Percentiles rank a stretch among this genome's conserved stretches.
Conservation (phyloP, 202 grass and related monocot species). For the Digitaria exilis region DNA sequence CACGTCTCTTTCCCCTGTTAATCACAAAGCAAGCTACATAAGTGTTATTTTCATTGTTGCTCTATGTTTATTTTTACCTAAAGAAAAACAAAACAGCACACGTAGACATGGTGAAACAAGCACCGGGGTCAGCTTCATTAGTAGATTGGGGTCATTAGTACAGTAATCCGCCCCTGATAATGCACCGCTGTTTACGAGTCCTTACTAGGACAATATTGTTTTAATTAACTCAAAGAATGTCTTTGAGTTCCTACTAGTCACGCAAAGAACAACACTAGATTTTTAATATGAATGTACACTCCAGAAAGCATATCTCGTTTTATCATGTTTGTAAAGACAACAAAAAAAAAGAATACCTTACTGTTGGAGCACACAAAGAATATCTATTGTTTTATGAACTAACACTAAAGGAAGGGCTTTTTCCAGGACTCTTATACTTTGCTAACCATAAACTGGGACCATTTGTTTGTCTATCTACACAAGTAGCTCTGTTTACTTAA, state of each 20-base stretch:
- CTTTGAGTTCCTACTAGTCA: neutral
- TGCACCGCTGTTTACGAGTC: no score
- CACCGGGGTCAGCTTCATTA: no score
- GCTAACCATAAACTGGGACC: neutral
- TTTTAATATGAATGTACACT: no score
- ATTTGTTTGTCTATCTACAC: neutral
- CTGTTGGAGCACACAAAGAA: neutral
- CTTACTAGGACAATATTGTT: neutral
- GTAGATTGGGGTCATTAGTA: no score
- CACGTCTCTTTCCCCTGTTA: neutral
- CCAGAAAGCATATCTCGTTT: no score
- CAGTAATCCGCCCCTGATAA: no score
- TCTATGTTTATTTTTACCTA: neutral
- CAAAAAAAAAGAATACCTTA: no score
- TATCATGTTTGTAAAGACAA: no score
- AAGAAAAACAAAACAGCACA: neutral
- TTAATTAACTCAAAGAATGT: neutral
- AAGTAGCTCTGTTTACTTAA: neutral
- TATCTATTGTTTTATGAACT: neutral
- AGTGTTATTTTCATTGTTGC: neutral
- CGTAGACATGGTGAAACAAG: neutral
- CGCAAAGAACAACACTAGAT: no score
- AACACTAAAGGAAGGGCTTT: neutral
- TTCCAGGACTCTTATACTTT: neutral
- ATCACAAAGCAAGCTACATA: neutral